Conservation (phyloP, 495 filamentous ascomycete genomes). For the Hypoxylon perforatum region DNA sequence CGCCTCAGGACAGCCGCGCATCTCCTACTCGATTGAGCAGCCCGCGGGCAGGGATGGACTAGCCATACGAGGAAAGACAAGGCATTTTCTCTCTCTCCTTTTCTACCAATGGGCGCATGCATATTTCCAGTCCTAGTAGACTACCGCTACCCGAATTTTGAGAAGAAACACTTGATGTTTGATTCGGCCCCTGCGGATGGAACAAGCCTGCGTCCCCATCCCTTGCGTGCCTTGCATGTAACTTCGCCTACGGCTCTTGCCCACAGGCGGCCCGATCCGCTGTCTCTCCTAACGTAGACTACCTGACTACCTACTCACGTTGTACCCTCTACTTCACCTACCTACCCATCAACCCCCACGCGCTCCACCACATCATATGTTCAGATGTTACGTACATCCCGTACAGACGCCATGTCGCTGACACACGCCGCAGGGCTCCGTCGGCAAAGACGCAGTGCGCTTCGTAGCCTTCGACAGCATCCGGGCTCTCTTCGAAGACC, state of each 20-base stretch:
- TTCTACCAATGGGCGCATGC: slow-evolving; percentile 14
- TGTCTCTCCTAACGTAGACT: background rate
- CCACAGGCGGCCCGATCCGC: background rate
- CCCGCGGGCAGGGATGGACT: background rate
- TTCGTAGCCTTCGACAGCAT: slow-evolving; percentile 75
- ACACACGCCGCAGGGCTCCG: slow-evolving; percentile 39
- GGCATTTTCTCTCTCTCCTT: background rate
- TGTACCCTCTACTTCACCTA: too few relatives aligned
- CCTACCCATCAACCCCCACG: too few relatives aligned
- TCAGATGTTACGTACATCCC: too few relatives aligned
- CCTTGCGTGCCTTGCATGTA: slow-evolving; percentile 30
- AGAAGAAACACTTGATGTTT: background rate
- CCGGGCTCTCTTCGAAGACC: slow-evolving; percentile 68
- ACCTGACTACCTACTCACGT: too few relatives aligned
- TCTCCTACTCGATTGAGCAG: slow-evolving; percentile 29
- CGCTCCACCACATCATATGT: too few relatives aligned
- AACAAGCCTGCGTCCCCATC: background rate
- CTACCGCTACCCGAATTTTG: too few relatives aligned
- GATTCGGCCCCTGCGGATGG: slow-evolving; percentile 12
- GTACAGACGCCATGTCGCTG: background rate
- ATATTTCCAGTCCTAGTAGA: slow-evolving; percentile 7
- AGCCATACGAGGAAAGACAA: background rate
- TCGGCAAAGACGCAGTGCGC: slow-evolving; percentile 74
- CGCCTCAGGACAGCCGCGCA: slow-evolving; percentile 8
- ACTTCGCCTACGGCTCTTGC: background rate